phyloP scores from a whole-genome alignment of 805 yeast genomes.

The Ogataea allantospora region DNA sequence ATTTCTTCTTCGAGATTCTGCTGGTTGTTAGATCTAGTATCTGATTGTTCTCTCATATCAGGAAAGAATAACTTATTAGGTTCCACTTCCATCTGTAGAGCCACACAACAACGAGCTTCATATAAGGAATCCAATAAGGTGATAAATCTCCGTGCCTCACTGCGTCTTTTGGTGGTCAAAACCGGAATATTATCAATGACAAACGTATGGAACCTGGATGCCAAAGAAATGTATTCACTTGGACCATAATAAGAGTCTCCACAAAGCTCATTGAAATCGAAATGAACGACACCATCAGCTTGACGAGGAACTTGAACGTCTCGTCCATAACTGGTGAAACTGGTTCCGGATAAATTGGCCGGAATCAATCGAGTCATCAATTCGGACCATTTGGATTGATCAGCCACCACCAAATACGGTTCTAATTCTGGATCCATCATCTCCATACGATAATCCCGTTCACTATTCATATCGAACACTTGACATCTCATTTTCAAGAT shows the following conservation, averaged over 20 bases:
- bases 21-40: constrained; percentile 24
- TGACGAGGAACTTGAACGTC: constrained; percentile 44
- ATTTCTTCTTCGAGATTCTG: constrained; percentile 64
- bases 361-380: constrained; percentile 29
- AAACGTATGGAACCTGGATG: constrained; percentile 56
- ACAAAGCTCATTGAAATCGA: constrained; percentile 55
- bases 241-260: constrained; percentile 53
- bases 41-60: constrained; percentile 31
- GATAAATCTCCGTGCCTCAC: constrained; percentile 68
- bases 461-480: constrained; percentile 59
- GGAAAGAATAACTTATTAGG: constrained; percentile 65
- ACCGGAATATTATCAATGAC: constrained; percentile 62
- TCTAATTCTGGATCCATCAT: constrained; percentile 27
- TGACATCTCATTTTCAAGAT: constrained; percentile 59
- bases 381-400: constrained; percentile 35
- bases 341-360: constrained; percentile 16
- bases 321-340: constrained; percentile 57
- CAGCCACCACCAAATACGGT: constrained; percentile 36
- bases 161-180: constrained; percentile 53
- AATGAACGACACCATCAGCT: constrained; percentile 41
- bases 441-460: constrained; percentile 51
- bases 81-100: constrained; percentile 46
- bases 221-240: constrained; percentile 67
- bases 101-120: constrained; percentile 63
- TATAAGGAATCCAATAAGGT: constrained; percentile 67